Evolutionary conservation across 2,329 filamentous ascomycete genomes (phyloP).

Genomic region (Trichoderma harzianum): DNA sequence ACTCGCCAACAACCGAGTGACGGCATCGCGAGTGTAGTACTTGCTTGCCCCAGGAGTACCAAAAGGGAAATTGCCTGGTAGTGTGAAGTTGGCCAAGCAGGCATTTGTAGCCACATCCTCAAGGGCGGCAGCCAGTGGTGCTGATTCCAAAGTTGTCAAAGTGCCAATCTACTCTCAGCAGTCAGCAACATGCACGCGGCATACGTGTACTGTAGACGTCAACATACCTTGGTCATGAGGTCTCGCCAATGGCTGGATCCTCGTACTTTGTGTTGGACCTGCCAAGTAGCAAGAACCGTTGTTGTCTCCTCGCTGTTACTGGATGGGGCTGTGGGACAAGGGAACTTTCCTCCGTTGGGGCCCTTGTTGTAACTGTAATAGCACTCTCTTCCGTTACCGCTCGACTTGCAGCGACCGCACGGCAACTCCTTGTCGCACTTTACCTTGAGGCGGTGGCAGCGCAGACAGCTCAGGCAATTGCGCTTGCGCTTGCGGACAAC

Average conservation of each 20-base stretch:
- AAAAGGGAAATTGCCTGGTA: conserved; percentile 39
- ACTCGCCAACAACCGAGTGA: conserved; percentile 30
- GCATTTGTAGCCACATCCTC: conserved; percentile 35
- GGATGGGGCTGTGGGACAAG: conserved; percentile 29
- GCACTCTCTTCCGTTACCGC: conserved; percentile 35
- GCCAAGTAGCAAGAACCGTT: conserved; percentile 31
- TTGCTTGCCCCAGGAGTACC: conserved; percentile 34
- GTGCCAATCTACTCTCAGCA: conserved; percentile 27
- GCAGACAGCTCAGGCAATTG: conserved; percentile 35
- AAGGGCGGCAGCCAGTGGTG: conserved; percentile 29
- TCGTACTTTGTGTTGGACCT: conserved; percentile 34
- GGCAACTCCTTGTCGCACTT: conserved; percentile 39
- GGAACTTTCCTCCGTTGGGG: conserved; percentile 35
- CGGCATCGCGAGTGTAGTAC: conserved; percentile 32
- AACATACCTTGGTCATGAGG: conserved; percentile 35
- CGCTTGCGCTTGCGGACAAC: conserved; percentile 36
- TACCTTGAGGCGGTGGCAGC: conserved; percentile 37
- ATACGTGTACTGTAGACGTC: neutral
- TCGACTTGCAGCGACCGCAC: conserved; percentile 34
- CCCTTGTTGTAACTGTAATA: conserved; percentile 39
- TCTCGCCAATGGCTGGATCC: conserved; percentile 37
- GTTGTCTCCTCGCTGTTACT: conserved; percentile 26
- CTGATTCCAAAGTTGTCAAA: conserved; percentile 26
- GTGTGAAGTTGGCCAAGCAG: conserved; percentile 34
- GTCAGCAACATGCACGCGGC: neutral